phyloP scores from a whole-genome alignment of 192 early-diverging fungal species.

The Phycomyces nitens region DNA sequence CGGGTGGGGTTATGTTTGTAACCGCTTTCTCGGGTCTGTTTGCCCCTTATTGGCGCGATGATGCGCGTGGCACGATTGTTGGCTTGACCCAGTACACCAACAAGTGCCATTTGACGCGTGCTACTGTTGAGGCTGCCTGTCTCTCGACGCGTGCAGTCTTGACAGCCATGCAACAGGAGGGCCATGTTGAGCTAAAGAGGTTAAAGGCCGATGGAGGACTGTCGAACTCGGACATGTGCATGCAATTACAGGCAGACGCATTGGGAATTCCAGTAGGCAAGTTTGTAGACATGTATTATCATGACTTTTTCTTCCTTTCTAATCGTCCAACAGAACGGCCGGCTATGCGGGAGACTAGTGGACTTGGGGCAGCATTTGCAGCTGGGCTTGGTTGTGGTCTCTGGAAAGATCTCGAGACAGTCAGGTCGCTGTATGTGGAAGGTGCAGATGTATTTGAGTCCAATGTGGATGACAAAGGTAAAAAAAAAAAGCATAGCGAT shows the following conservation, averaged over 20 bases:
- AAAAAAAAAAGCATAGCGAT: background rate
- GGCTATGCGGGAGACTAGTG: slow-evolving; percentile 87
- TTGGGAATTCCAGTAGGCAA: slow-evolving; percentile 58
- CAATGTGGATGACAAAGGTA: slow-evolving; percentile 4
- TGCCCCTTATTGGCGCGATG: slow-evolving; percentile 93
- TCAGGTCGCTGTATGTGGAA: slow-evolving; percentile 6
- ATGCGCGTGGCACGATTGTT: slow-evolving; percentile 83
- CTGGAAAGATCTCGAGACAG: slow-evolving; percentile 12
- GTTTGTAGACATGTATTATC: background rate
- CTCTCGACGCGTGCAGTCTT: slow-evolving; percentile 84
- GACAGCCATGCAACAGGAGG: slow-evolving; percentile 86
- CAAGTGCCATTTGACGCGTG: slow-evolving; percentile 80
- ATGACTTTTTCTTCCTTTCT: too few relatives aligned
- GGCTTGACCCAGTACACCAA: slow-evolving; percentile 88
- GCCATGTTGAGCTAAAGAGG: slow-evolving; percentile 56
- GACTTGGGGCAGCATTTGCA: slow-evolving; percentile 80
- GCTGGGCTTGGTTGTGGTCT: slow-evolving; percentile 24
- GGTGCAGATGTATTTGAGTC: slow-evolving; percentile 7
- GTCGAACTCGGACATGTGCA: slow-evolving; percentile 82
- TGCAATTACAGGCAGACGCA: slow-evolving; percentile 92
- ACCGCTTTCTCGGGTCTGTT: slow-evolving; percentile 91
- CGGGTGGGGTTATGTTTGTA: slow-evolving; percentile 92
- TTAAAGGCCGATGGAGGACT: slow-evolving; percentile 91
- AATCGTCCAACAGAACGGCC: slow-evolving; percentile 69
- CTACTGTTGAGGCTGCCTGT: slow-evolving; percentile 85